Percentiles rank a stretch among this genome's conserved stretches.
Evolutionary conservation across 1,284 basidiomycete genomes (phyloP).

Genomic region (Heimioporus retisporus): DNA sequence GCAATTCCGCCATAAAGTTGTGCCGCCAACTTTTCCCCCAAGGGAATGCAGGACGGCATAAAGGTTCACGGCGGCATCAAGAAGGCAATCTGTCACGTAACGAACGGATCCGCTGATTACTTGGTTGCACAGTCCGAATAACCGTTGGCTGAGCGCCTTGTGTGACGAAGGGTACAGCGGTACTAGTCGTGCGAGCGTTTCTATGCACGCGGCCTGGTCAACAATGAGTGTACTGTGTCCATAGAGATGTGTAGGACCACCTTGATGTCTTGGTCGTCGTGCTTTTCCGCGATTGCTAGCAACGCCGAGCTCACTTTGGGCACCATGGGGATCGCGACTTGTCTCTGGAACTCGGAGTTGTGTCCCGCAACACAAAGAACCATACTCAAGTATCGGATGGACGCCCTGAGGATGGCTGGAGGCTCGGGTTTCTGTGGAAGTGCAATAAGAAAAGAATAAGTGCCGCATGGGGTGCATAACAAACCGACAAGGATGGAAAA

Average conservation of each 20-base stretch:
- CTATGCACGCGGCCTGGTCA: slow-evolving; percentile 60
- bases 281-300: slow-evolving; percentile 64
- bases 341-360: slow-evolving; percentile 80
- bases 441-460: slow-evolving; percentile 28
- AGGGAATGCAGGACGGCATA: slow-evolving; percentile 72
- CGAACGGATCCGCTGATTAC: slow-evolving; percentile 66
- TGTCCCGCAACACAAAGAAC: slow-evolving; percentile 68
- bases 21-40: slow-evolving; percentile 82
- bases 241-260: slow-evolving; percentile 16
- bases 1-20: slow-evolving; percentile 76
- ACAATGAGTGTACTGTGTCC: slow-evolving; percentile 17
- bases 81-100: slow-evolving; percentile 53
- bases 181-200: slow-evolving; percentile 66
- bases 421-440: slow-evolving; percentile 72
- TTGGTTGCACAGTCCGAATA: slow-evolving; percentile 64
- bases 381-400: slow-evolving; percentile 67
- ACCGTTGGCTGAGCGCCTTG: slow-evolving; percentile 58
- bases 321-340: slow-evolving; percentile 75
- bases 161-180: slow-evolving; percentile 74
- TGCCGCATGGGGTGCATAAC: slow-evolving; percentile 46
- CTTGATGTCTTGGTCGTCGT: slow-evolving; percentile 61
- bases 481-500: slow-evolving; percentile 74
- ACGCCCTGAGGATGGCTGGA: slow-evolving; percentile 63
- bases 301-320: slow-evolving; percentile 74
- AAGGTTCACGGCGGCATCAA: slow-evolving; percentile 63